Evolutionary conservation across 169 alveolate genomes (phyloP).

Genomic region (Eimeria praecox): DNA sequence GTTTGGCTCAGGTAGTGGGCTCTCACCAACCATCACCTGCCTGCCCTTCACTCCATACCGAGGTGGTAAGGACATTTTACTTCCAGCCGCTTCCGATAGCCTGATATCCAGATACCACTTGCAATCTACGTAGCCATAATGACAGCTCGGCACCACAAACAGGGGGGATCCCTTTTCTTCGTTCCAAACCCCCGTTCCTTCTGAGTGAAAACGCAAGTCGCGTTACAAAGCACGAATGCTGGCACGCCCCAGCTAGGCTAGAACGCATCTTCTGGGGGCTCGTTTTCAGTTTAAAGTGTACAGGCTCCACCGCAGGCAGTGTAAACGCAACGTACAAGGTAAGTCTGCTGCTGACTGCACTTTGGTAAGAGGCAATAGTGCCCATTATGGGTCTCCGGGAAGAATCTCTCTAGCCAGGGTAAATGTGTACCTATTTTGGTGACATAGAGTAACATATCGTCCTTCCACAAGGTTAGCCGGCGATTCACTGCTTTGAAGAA

Average conservation of each 20-base stretch:
- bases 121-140: constrained; percentile 68
- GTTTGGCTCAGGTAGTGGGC: not conserved
- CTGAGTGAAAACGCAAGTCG: not conserved
- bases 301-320: not conserved
- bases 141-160: constrained; percentile 41
- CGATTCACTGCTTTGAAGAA: constrained; percentile 50
- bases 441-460: constrained; percentile 39
- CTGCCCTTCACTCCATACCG: not conserved
- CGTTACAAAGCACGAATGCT: not conserved
- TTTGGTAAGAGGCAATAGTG: too few relatives aligned
- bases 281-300: not conserved
- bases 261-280: not conserved
- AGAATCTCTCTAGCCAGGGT: not conserved
- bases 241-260: not conserved
- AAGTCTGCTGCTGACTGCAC: not conserved
- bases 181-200: constrained; percentile 47
- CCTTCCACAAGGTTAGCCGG: constrained; percentile 35
- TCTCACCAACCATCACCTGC: not conserved
- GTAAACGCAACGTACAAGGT: not conserved
- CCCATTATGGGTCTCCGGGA: too few relatives aligned
- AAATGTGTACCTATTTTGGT: not conserved
- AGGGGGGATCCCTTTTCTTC: constrained; percentile 50
- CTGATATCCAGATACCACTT: constrained; percentile 52
- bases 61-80: not conserved
- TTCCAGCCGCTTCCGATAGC: not conserved